Base-by-base conservation (phyloP, 108 stramenopile species). In the Schizochytrium sp. region DNA sequence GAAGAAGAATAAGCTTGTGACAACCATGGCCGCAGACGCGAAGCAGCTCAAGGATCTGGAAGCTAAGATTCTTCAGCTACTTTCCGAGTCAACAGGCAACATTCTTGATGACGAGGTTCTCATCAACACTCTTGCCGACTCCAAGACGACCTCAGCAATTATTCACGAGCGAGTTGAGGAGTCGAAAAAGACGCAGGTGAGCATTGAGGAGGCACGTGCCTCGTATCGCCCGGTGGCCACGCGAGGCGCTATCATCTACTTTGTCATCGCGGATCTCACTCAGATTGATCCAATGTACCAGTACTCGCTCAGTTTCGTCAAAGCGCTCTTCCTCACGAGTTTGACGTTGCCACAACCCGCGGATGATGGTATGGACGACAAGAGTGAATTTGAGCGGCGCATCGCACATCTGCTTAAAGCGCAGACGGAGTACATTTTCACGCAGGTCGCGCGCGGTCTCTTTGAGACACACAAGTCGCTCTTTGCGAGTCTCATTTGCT, bases 241-340 rank as follows among this genome's bases (percentile, higher is more conserved):
- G 12, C 71, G 95, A 28, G 93, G 93, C 16, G 72, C 91, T 8
- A 91, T 95, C 72, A 91, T 94, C 12, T 95, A 94, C 89, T 95
- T 94, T 87, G 93, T 95, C 44, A 90, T 95, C 51, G 92, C 93
- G 2, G 94, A 95, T 88, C 71, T 95, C 60, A 91, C 90, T 21
- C 72, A 88, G 58, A 92, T 95, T 60, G 94, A 95, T 71, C 94
- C 94, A 29, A 94, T 93, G 93, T 95, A 95, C 91, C 92, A 93
- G 91, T 95, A 94, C 92, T 92, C 92, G 19, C 90, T 95, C 19
- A 88, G 90, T 51, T 95, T 94, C 93, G 94, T 92, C 89, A 90
- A 91, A 58, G 57, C 41, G 5, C 72, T 95, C 44, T 94, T 93
- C 91, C 87, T 92, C 69, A 90, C 60, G 53, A 94, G 94, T 89